Percentiles rank a stretch among this genome's conserved stretches.
phyloP scores from a whole-genome alignment of 192 early-diverging fungal genomes.

The Spizellomyces punctatus region DNA sequence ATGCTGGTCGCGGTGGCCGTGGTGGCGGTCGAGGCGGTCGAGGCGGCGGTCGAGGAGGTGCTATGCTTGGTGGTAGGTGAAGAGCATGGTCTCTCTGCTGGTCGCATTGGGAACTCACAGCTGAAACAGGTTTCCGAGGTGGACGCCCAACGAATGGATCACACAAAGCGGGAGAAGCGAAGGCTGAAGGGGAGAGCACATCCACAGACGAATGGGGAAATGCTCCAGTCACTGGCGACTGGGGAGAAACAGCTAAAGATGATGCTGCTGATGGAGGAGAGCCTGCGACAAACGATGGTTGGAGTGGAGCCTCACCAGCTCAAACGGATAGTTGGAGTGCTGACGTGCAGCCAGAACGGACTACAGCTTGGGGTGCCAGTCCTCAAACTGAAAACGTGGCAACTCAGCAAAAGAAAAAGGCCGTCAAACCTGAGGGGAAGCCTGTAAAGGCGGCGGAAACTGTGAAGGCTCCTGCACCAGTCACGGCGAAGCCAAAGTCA shows the following conservation, averaged over 20 bases:
- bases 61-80: constrained; percentile 38
- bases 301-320: not conserved
- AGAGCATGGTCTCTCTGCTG: not conserved
- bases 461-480: constrained; percentile 22
- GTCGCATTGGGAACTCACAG: not conserved
- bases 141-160: not conserved
- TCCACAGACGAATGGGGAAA: too few relatives aligned
- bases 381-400: not conserved
- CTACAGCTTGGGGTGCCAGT: not conserved
- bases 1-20: constrained; percentile 57
- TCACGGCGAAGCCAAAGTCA: constrained; percentile 37
- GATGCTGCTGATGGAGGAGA: not conserved
- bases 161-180: too few relatives aligned
- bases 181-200: too few relatives aligned
- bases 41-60: constrained; percentile 52
- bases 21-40: constrained; percentile 69
- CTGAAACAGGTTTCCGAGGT: not conserved
- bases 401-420: constrained; percentile 13
- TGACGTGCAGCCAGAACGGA: not conserved
- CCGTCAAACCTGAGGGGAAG: constrained; percentile 33
- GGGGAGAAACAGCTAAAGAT: not conserved
- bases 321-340: constrained; percentile 1
- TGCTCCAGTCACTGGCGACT: not conserved
- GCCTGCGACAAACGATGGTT: not conserved
- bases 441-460: constrained; percentile 13